phyloP scores from a whole-genome alignment of 2,329 filamentous ascomycete genomes.

The Coniochaeta sp. region DNA sequence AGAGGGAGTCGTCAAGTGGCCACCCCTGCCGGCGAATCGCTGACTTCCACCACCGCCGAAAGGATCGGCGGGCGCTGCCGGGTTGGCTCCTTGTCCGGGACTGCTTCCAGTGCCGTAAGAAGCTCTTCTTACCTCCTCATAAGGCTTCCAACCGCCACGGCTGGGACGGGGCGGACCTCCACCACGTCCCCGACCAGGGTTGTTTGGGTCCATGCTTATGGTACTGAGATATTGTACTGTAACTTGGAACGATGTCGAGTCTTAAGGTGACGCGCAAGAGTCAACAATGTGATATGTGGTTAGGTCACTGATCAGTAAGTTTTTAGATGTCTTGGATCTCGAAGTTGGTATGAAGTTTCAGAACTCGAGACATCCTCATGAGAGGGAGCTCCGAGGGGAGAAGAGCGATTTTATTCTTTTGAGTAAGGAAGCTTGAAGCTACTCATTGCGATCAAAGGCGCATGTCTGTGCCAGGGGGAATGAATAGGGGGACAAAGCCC shows the following conservation, averaged over 20 bases:
- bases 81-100: background rate
- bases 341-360: background rate
- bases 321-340: background rate
- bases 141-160: too few relatives aligned
- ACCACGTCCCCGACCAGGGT: too few relatives aligned
- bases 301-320: background rate
- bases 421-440: background rate
- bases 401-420: background rate
- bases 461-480: background rate
- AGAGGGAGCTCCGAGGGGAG: background rate
- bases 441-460: background rate
- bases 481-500: background rate
- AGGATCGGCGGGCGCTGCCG: background rate
- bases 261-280: background rate
- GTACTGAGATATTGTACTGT: background rate
- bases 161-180: background rate
- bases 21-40: background rate
- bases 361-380: background rate
- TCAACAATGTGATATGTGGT: background rate
- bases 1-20: background rate
- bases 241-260: background rate
- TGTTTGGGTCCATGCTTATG: background rate
- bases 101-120: too few relatives aligned
- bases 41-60: background rate
- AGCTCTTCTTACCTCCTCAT: too few relatives aligned